Base-by-base conservation (phyloP, 805 yeast species). In the Zygosaccharomyces gambellarensis region DNA sequence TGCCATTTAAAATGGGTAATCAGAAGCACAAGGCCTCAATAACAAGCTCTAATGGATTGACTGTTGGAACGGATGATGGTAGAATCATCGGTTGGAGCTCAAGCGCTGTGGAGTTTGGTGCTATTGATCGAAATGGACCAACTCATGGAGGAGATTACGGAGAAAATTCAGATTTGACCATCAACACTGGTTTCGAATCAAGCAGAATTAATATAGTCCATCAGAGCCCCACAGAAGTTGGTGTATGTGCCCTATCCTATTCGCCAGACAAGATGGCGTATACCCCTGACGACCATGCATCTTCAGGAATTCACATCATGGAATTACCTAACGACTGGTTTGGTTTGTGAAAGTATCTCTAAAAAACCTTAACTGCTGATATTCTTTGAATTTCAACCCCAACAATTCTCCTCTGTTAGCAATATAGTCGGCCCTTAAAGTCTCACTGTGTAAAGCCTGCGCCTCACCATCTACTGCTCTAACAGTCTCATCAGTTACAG, bases 41-140 rank as follows among this genome's bases (percentile, higher is more conserved):
- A 19, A 48, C 54, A n/a, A 39, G 40, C 5, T 34, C 48, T 2
- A 38, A 53, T 34, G 69, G 69, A 1, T 44, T 66, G 23, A 38
- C 51, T 5, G 38, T 66, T 4, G 70, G 70, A 1, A 55, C 63
- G 5, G 34, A 34, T 5, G 32, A 48, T n/a, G 64, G 64, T 1
- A 30, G 49, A 2, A 14, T 65, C 2, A 9, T 59, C 4, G 54
- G 54, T 10, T 66, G 70, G 70, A 39, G 47, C 2, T 50, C 54
- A 28, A 56, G 56, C 29, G 17, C 58, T 4, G 49, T 63, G 5
- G 68, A 64, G 44, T 63, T 62, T 47, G 70, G 68, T 2, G 68
- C 66, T 1, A 41, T 62, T 8, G 48, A 41, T 9, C 48, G 51
- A 36, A 28, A 43, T 17, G 25, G 21, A 1, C 19, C 11, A 10